Evolutionary conservation across 169 alveolate genomes (phyloP).

Genomic region (Ichthyophthirius multifiliis): DNA sequence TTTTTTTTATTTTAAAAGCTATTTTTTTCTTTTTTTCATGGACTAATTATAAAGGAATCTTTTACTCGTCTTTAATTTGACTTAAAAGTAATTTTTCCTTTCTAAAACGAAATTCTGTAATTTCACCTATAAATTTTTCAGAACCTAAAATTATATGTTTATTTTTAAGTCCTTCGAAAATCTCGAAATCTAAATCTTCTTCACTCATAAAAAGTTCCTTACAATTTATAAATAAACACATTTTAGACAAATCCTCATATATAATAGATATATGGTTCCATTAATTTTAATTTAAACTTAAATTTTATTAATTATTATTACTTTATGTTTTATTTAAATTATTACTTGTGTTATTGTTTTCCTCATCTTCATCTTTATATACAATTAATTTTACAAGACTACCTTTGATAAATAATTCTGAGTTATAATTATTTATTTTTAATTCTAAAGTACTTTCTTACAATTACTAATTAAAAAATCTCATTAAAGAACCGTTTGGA

Average conservation of each 20-base stretch:
- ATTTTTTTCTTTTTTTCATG: not conserved
- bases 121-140: not conserved
- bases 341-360: not conserved
- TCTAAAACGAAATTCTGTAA: not conserved
- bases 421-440: not conserved
- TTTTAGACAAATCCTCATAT: not conserved
- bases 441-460: conserved; percentile 1
- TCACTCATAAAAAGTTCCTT: not conserved
- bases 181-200: not conserved
- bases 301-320: not conserved
- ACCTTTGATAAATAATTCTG: not conserved
- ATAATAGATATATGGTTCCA: not conserved
- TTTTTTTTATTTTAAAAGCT: not conserved
- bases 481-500: not conserved
- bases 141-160: not conserved
- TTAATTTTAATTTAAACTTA: not conserved
- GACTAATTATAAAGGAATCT: not conserved
- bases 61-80: not conserved
- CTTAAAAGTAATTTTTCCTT: not conserved
- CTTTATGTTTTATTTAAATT: not conserved
- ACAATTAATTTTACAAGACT: not conserved
- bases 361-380: not conserved
- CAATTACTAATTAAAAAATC: not conserved
- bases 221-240: not conserved
- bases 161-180: not conserved